Base-by-base conservation (phyloP, 139 green algal genomes). In the Coccomyxa sp. region DNA sequence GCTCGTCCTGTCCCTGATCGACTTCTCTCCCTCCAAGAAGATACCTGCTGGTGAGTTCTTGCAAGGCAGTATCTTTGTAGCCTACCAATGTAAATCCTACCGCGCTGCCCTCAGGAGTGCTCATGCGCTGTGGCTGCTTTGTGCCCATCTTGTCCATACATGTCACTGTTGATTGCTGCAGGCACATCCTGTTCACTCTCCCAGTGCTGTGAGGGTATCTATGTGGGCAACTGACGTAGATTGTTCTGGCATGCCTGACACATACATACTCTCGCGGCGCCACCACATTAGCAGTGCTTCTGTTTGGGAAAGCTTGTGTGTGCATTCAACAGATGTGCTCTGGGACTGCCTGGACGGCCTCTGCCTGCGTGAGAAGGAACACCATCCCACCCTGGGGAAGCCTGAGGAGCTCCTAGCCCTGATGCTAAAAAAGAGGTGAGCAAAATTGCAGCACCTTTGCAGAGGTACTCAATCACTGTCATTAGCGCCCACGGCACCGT, bases 271-370 rank as follows among this genome's bases (percentile, higher is more conserved):
- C n/a, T n/a, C n/a, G n/a, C n/a, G n/a, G n/a, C n/a, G n/a, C n/a
- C n/a, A n/a, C n/a, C n/a, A n/a, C n/a, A n/a, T n/a, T n/a, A n/a
- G n/a, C n/a, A n/a, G n/a, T n/a, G n/a, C n/a, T n/a, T n/a, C n/a
- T n/a, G n/a, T n/a, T n/a, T n/a, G n/a, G n/a, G n/a, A n/a, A n/a
- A n/a, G n/a, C n/a, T n/a, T n/a, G n/a, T n/a, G n/a, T n/a, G n/a
- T 50, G 38, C 54, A 27, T 3, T 39, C 18, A 40, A 38, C 73
- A 79, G 79, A 76, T 16, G 79, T 76, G 6, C 71, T 83, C n/a
- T 83, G 79, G 79, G 55, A 27, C 35, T 38, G 70, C 68, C 58
- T 83, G 55, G 73, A 68, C 16, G 55, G 79, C 9, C 55, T 83
- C 24, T 73, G 79, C 2, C 7, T 83, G 24, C 39, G 44, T 34